Evolutionary conservation across 2,329 filamentous ascomycete species (phyloP), one percentile per base, ranked within the genome.

Genomic region (Chaetomiaceae sp.): DNA sequence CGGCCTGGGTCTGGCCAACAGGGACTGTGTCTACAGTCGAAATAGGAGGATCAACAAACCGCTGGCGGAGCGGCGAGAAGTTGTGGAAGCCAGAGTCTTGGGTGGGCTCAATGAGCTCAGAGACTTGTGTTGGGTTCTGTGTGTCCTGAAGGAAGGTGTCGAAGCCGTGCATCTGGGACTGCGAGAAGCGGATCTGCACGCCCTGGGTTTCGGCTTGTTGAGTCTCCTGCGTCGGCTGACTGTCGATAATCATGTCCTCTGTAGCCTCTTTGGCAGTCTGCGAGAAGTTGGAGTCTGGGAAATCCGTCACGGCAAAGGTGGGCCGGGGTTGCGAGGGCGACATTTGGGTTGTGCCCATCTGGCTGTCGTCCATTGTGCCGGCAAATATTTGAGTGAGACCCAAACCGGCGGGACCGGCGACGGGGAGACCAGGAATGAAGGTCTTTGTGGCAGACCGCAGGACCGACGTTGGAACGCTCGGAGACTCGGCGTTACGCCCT

Each of bases 311-410:
- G 43, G 80, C 76, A 32, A 85, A 75, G 34, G 77, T 78, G 3
- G 85, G 82, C 66, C 83, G 79, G 54, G 75, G 68, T 43, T 72
- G 69, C 27, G 74, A 69, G 6, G 76, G 77, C 16, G 77, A 67
- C 29, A 61, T 62, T 29, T 64, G 59, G 16, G 60, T 57, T 13
- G 64, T 62, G 16, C 61, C 62, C 50, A 60, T 62, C 61, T 82
- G 78, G 60, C 77, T 82, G 66, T 75, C 83, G 43, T 88, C 90
- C 82, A 96, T 87, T 1, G 90, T 96, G 11, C 89, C 89, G 5
- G 87, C 88, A 66, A 96, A 96, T 57, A 94, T 92, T 63, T 96
- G 91, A 0, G 90, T 95, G 40, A 96, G 76, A 9, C 89, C 87
- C 37, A 95, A 72, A 2, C 82, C 83, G 32, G 81, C 82, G 20